These are phyloP conservation scores for Penicillium paxilli DNA, from an alignment of 495 filamentous ascomycete species.

Conservation along the genomic window DNA sequence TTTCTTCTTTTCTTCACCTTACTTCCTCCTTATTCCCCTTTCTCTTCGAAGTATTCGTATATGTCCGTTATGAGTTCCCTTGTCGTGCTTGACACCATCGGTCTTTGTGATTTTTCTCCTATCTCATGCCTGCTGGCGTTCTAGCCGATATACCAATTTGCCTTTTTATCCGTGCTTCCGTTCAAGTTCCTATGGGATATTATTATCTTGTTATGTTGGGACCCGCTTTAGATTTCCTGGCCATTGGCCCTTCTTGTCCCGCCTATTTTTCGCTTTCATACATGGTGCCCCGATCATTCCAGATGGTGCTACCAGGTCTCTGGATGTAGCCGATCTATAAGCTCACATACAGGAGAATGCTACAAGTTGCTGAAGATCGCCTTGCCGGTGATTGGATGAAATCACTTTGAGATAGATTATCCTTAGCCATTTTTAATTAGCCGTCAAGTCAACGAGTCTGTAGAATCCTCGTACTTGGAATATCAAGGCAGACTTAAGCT, in stretches of 20 bases:
- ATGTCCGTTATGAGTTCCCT: conserved; percentile 27
- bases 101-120: conserved; percentile 17
- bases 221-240: conserved; percentile 12
- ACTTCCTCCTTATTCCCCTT: conserved; percentile 7
- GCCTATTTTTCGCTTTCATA: conserved; percentile 10
- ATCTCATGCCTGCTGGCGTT: conserved; percentile 25
- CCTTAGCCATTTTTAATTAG: too few relatives aligned
- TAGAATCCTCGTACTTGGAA: too few relatives aligned
- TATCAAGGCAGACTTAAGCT: too few relatives aligned
- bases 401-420: too few relatives aligned
- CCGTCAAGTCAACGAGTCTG: too few relatives aligned
- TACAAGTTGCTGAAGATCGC: neutral
- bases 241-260: conserved; percentile 6
- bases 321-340: conserved; percentile 10
- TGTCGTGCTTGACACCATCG: conserved; percentile 15
- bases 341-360: conserved; percentile 2
- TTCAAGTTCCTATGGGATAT: neutral
- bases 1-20: conserved; percentile 5
- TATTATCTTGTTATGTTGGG: conserved; percentile 7
- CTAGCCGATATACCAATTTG: conserved; percentile 36
- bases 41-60: conserved; percentile 30
- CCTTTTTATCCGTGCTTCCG: conserved; percentile 1
- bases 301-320: conserved; percentile 11
- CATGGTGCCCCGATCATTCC: conserved; percentile 7
- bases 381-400: neutral